Percentiles rank a stretch among this genome's conserved stretches.
phyloP scores from a whole-genome alignment of 2,329 filamentous ascomycete genomes.

The Ophiostoma populinum region DNA sequence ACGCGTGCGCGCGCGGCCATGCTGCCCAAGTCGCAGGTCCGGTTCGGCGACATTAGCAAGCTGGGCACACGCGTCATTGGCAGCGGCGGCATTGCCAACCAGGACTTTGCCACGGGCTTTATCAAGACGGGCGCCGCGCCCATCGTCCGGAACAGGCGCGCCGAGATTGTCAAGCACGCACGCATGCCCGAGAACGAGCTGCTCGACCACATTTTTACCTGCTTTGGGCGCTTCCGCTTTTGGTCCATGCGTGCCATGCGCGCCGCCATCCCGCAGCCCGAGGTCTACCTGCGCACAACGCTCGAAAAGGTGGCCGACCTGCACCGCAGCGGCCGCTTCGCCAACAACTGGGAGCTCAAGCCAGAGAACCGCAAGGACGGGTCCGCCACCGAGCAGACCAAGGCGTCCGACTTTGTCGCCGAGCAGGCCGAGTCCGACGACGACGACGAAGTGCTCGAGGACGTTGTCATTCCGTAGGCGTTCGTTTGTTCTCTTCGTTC shows the following conservation, averaged over 20 bases:
- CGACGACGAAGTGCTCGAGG: constrained; percentile 57
- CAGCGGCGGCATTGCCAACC: constrained; percentile 33
- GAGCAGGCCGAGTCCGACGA: constrained; percentile 37
- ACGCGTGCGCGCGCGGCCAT: constrained; percentile 41
- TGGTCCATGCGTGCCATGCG: constrained; percentile 89
- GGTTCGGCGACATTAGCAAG: constrained; percentile 32
- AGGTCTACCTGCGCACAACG: constrained; percentile 77
- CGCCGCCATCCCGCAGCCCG: constrained; percentile 63
- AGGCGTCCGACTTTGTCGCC: constrained; percentile 23
- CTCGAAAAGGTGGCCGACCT: constrained; percentile 69
- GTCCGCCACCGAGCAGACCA: constrained; percentile 33
- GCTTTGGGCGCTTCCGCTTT: constrained; percentile 74
- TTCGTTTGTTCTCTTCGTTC: not conserved
- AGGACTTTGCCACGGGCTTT: constrained; percentile 29
- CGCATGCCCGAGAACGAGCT: constrained; percentile 83
- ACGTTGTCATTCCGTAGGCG: constrained; percentile 31
- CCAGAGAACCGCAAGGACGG: constrained; percentile 42
- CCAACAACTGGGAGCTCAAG: constrained; percentile 71
- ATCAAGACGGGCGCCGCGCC: no score
- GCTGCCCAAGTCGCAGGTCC: constrained; percentile 38
- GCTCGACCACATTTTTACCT: constrained; percentile 65
- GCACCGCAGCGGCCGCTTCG: constrained; percentile 65
- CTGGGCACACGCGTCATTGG: constrained; percentile 36
- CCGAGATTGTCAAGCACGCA: constrained; percentile 75
- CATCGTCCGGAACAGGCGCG: no score